Percentiles rank a stretch among this genome's conserved stretches.
phyloP scores from a whole-genome alignment of 1,284 basidiomycete genomes.

The Ganoderma boninense region DNA sequence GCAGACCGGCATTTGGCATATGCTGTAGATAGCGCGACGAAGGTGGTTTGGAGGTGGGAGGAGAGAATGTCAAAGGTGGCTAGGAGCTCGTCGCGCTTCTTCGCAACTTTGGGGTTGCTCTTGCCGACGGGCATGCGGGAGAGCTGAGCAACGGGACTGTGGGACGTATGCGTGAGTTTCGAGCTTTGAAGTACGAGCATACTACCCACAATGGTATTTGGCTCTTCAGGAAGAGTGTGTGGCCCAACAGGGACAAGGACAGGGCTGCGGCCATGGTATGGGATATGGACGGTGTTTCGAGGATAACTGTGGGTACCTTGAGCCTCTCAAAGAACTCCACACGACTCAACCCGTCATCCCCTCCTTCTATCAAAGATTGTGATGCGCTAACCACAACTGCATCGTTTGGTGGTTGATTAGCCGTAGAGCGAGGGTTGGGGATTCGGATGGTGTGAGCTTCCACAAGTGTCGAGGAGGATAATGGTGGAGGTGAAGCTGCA shows the following conservation, averaged over 20 bases:
- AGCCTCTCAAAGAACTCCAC: constrained; percentile 20
- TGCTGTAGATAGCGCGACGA: constrained; percentile 70
- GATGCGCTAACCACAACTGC: background rate
- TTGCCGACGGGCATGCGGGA: constrained; percentile 53
- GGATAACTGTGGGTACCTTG: constrained; percentile 51
- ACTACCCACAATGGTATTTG: constrained; percentile 77
- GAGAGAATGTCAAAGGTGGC: constrained; percentile 72
- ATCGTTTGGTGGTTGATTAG: background rate
- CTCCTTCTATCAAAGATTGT: background rate
- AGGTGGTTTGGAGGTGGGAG: constrained; percentile 77
- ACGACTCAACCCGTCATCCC: background rate
- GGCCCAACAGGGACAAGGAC: constrained; percentile 65
- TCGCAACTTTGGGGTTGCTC: constrained; percentile 55
- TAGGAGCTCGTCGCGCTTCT: constrained; percentile 66
- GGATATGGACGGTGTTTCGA: constrained; percentile 60
- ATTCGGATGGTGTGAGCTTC: background rate
- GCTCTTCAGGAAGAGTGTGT: constrained; percentile 77
- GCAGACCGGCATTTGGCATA: constrained; percentile 49
- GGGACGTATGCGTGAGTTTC: background rate
- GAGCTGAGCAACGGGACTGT: constrained; percentile 71
- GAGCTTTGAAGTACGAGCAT: background rate
- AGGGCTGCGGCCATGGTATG: constrained; percentile 68
- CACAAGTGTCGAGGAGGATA: background rate
- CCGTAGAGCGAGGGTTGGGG: background rate
- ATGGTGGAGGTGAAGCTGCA: constrained; percentile 3